These are phyloP conservation scores for Colletotrichum aenigma DNA, from an alignment of 2,329 filamentous ascomycete species.

Conservation along the genomic window DNA sequence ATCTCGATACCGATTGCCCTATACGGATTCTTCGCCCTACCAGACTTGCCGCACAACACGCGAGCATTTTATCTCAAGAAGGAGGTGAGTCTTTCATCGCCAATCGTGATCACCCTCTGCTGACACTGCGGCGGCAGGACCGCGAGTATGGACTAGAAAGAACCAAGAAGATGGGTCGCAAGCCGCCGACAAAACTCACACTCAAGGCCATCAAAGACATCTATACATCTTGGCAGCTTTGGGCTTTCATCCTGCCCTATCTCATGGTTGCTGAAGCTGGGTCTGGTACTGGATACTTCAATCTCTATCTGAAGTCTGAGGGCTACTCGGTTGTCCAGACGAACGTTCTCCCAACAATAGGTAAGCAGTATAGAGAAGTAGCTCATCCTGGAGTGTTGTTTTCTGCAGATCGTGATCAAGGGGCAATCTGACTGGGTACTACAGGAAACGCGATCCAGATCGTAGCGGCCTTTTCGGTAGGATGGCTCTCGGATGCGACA, in stretches of 20 bases:
- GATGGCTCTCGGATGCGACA: not conserved
- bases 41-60: constrained; percentile 21
- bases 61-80: constrained; percentile 18
- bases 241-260: constrained; percentile 23
- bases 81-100: not conserved
- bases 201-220: constrained; percentile 13
- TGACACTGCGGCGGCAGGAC: not conserved
- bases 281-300: constrained; percentile 26
- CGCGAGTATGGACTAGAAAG: constrained; percentile 23
- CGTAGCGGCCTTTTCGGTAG: not conserved
- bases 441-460: not conserved
- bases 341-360: constrained; percentile 43
- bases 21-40: constrained; percentile 24
- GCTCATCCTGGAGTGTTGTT: rapidly evolving
- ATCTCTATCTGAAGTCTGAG: constrained; percentile 43
- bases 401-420: rapidly evolving
- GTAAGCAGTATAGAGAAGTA: not conserved
- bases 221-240: constrained; percentile 19
- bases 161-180: constrained; percentile 23
- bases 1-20: constrained; percentile 25
- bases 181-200: constrained; percentile 12
- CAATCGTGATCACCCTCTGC: not conserved
- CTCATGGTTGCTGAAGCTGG: constrained; percentile 18
- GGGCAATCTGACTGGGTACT: not conserved
- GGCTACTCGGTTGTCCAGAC: constrained; percentile 54